Base-by-base conservation (phyloP, 352 stramenopile species). In the Globisporangium perplexum region DNA sequence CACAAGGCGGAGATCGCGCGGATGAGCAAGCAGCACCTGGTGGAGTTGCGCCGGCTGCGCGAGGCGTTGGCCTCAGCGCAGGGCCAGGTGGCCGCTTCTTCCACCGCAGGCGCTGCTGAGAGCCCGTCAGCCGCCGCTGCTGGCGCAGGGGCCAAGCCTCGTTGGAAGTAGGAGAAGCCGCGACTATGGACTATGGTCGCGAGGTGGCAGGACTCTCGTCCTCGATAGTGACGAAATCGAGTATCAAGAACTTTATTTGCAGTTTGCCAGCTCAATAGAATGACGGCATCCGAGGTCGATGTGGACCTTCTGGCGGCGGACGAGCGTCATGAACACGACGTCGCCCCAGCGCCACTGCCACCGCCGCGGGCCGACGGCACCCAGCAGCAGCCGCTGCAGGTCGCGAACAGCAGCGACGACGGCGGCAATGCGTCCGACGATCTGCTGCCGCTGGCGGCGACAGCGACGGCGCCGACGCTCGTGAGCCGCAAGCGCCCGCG, bases 21-120 rank as follows among this genome's bases (percentile, higher is more conserved):
- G 41, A 20, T 51, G 31, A 51, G 47, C 41, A 20, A n/a, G n/a
- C 41, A 23, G 11, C 41, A 44, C 36, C 58, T 50, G 48, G n/a
- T 7, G 3, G 11, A 35, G 22, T n/a, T 38, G 24, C 20, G 43
- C 1, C 41, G 12, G 41, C n/a, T 46, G n/a, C 17, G 2, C 20
- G 12, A 22, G n/a, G 41, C 41, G 41, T 14, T 46, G n/a, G 14
- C 41, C 3, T n/a, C 22, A 8, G n/a, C 20, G 23, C 41, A 46
- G 20, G 33, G 14, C 33, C 26, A 28, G 20, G 8, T 23, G n/a
- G 18, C 41, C 20, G 41, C 10, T 6, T 30, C 26, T 30, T 30
- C 26, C 26, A 30, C 26, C 26, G 26, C 26, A 6, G 26, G n/a
- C n/a, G n/a, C n/a, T n/a, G n/a, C n/a, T n/a, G n/a, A n/a, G n/a